Conservation (phyloP, 495 filamentous ascomycete species). For the Neurospora sp. region DNA sequence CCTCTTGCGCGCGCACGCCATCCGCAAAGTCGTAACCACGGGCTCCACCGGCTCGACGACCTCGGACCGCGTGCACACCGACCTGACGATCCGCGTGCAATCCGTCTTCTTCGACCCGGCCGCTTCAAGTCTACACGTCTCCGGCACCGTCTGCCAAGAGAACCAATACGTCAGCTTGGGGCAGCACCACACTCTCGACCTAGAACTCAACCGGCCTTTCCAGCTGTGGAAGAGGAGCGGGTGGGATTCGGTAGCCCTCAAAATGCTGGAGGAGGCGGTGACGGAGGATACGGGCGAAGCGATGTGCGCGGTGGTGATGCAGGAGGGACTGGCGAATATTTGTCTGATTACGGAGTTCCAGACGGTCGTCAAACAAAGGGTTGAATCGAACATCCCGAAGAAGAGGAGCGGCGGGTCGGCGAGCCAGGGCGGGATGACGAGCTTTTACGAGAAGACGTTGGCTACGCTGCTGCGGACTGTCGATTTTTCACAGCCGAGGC, state of each 20-base stretch:
- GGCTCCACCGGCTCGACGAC: slow-evolving; percentile 63
- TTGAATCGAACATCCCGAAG: slow-evolving; percentile 74
- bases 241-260: slow-evolving; percentile 85
- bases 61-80: slow-evolving; percentile 66
- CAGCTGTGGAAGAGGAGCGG: slow-evolving; percentile 78
- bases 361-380: slow-evolving; percentile 75
- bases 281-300: slow-evolving; percentile 68
- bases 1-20: slow-evolving; percentile 68
- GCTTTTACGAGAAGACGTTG: slow-evolving; percentile 72
- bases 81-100: slow-evolving; percentile 71
- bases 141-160: slow-evolving; percentile 70
- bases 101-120: slow-evolving; percentile 84
- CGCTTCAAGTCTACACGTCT: slow-evolving; percentile 73
- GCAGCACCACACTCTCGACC: slow-evolving; percentile 79
- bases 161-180: slow-evolving; percentile 78
- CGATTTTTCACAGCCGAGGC: slow-evolving; percentile 57
- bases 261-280: slow-evolving; percentile 67
- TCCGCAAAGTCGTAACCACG: slow-evolving; percentile 67
- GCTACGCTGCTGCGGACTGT: slow-evolving; percentile 67
- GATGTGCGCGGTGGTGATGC: slow-evolving; percentile 84
- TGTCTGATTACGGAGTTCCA: slow-evolving; percentile 88
- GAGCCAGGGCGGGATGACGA: slow-evolving; percentile 65
- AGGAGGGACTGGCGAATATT: slow-evolving; percentile 87
- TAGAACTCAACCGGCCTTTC: slow-evolving; percentile 59
- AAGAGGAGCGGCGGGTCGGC: slow-evolving; percentile 56